Evolutionary conservation across 2,329 filamentous ascomycete species (phyloP).

Genomic region (Tolypocladium amazonense): DNA sequence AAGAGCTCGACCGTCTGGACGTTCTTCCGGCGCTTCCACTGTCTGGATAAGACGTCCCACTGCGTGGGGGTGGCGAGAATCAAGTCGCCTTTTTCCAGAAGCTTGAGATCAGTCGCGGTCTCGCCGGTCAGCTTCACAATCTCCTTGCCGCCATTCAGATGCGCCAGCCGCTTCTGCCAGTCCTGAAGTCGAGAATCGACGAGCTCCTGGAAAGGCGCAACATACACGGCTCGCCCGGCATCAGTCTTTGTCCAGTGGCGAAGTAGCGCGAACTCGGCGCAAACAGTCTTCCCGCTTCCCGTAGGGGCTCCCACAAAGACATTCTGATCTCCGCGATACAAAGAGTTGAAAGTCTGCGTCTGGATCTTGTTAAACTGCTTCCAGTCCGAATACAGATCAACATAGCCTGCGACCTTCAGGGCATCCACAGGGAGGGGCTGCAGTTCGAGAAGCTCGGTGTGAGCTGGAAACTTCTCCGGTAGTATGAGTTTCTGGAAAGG

Average conservation of each 20-base stretch:
- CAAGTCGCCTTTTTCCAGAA: slow-evolving; percentile 78
- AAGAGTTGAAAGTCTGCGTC: slow-evolving; percentile 90
- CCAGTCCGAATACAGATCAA: slow-evolving; percentile 72
- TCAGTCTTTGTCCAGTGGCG: slow-evolving; percentile 61
- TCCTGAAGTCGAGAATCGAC: slow-evolving; percentile 73
- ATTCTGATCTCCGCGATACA: slow-evolving; percentile 86
- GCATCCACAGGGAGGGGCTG: slow-evolving; percentile 85
- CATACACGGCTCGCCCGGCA: slow-evolving; percentile 72
- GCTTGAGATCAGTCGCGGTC: slow-evolving; percentile 78
- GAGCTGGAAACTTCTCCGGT: slow-evolving; percentile 89
- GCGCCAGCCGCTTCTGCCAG: slow-evolving; percentile 69
- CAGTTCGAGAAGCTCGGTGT: slow-evolving; percentile 83
- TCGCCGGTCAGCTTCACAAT: slow-evolving; percentile 93
- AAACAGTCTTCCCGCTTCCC: slow-evolving; percentile 93
- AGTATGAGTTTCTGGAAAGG: slow-evolving; percentile 92
- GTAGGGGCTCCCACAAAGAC: slow-evolving; percentile 89
- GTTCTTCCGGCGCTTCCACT: slow-evolving; percentile 95
- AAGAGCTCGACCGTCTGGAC: slow-evolving; percentile 84
- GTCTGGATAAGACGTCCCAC: slow-evolving; percentile 91
- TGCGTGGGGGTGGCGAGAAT: slow-evolving; percentile 87
- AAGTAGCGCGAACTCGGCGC: slow-evolving; percentile 86
- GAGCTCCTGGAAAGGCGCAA: slow-evolving; percentile 90
- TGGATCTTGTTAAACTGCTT: slow-evolving; percentile 94
- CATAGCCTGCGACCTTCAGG: slow-evolving; percentile 75
- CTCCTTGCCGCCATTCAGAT: slow-evolving; percentile 71